Evolutionary conservation across 2,329 filamentous ascomycete genomes (phyloP).

Genomic region (Penicillium expansum): DNA sequence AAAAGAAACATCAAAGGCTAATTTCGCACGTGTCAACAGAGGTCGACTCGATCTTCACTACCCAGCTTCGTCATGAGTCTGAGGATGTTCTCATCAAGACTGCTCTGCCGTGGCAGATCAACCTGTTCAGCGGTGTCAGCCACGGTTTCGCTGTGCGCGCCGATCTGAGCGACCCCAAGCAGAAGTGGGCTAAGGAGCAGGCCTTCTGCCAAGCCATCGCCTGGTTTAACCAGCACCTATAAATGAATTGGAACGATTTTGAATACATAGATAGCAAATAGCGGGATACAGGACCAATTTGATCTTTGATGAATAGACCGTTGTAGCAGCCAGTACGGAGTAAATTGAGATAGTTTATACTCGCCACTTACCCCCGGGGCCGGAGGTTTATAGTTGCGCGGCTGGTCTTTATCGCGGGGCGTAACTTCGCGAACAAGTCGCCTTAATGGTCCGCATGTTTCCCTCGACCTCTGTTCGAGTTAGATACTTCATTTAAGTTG

Average conservation of each 20-base stretch:
- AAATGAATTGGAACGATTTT: conserved; percentile 7
- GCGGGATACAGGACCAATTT: not conserved
- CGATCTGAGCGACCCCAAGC: conserved; percentile 56
- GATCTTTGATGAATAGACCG: not conserved
- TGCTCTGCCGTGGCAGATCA: conserved; percentile 69
- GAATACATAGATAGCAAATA: not conserved
- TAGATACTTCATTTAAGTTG: not conserved
- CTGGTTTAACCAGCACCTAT: conserved; percentile 70
- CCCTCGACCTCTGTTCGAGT: not conserved
- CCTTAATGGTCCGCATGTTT: not conserved
- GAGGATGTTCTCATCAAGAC: conserved; percentile 61
- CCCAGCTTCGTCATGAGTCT: conserved; percentile 61
- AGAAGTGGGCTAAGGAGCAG: conserved; percentile 73
- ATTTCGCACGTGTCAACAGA: conserved; percentile 40
- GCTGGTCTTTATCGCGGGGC: conserved; percentile 3
- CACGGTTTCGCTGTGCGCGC: conserved; percentile 75
- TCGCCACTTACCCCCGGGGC: not conserved
- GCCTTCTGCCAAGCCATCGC: conserved; percentile 73
- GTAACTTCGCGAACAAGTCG: conserved; percentile 6
- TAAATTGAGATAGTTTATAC: not conserved
- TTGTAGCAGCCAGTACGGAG: not conserved
- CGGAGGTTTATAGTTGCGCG: not conserved
- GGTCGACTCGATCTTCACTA: conserved; percentile 64
- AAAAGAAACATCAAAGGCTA: not conserved
- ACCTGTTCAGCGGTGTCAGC: conserved; percentile 65